Evolutionary conservation across 2,329 filamentous ascomycete species (phyloP), one percentile per base, ranked within the genome.

Genomic region (Pseudogymnoascus sp.): DNA sequence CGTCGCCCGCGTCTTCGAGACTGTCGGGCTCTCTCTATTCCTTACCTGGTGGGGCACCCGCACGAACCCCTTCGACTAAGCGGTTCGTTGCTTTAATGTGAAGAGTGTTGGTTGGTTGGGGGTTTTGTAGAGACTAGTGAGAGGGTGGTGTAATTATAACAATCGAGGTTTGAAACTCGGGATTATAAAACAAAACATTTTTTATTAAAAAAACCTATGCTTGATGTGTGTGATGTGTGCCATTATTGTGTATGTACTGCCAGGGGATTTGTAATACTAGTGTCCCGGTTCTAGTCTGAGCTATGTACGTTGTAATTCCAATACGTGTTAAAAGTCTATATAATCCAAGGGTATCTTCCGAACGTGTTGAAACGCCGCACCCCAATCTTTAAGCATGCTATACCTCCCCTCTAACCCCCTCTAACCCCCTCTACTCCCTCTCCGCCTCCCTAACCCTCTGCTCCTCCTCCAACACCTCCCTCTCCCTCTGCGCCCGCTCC

Each of bases 1-100:
- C 67, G 79, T 95, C 61, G 88, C 90, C 74, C 93, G 95, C 79
- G 80, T 95, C 71, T 85, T 96, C 71, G 95, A 97, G 85, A 97
- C 95, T 2, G 85, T 97, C 65, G 95, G 93, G 68, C 85, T 97
- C 65, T 92, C 89, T 67, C 76, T 96, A 73, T 91, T 97, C 85
- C 83, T 97, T 72, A 96, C 91, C 75, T 97, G 91, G 89, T 97
- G 93, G 93, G 93, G 93, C 73, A 97, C 93, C 73, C 88, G 90
- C 75, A 95, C 91, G 79, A 93, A 92, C 82, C 91, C 91, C 66
- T 96, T 96, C 78, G 86, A 73, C 61, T 73, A 72, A 69, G 50
- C 42, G 31, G 26, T 64, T 59, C 44, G 36, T 47, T 47, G 50
- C 26, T 53, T 28, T 50, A 53, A 53, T 53, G 47, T 23, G 47